Evolutionary conservation across 768 basidiomycete species (phyloP).

Genomic region (Pleurotus djamor): DNA sequence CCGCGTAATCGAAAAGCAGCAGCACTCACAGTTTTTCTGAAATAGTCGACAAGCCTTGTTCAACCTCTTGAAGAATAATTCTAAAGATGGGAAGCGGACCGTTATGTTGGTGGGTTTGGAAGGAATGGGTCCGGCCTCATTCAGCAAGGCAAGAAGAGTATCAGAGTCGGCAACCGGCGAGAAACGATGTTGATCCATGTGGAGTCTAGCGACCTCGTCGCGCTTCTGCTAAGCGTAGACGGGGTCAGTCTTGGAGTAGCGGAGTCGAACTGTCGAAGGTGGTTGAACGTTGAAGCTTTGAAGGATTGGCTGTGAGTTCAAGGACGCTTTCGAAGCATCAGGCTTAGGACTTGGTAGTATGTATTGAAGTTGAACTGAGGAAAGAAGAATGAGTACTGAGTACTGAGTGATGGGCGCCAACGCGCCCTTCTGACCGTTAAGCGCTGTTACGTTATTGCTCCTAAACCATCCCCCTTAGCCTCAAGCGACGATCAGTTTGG

Average conservation of each 20-base stretch:
- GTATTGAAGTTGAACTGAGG: too few species aligned
- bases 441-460: too few species aligned
- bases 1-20: not conserved
- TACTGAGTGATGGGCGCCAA: too few species aligned
- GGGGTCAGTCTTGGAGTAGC: not conserved
- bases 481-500: too few species aligned
- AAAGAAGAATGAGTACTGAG: too few species aligned
- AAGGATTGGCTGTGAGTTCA: too few species aligned
- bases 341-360: too few species aligned
- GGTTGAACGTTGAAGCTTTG: too few species aligned
- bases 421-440: too few species aligned
- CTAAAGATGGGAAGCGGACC: not conserved
- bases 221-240: not conserved
- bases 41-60: not conserved
- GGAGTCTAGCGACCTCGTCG: not conserved
- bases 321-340: too few species aligned
- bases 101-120: not conserved
- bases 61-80: not conserved
- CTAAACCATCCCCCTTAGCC: too few species aligned
- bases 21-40: not conserved
- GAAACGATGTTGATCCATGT: not conserved
- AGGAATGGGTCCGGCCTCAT: not conserved
- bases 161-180: not conserved
- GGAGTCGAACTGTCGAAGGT: not conserved
- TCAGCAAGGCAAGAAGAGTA: not conserved